Percentiles rank a stretch among this genome's conserved stretches.
Conservation (phyloP, 1,139 yeast species). For the Yueomyces sp. region DNA sequence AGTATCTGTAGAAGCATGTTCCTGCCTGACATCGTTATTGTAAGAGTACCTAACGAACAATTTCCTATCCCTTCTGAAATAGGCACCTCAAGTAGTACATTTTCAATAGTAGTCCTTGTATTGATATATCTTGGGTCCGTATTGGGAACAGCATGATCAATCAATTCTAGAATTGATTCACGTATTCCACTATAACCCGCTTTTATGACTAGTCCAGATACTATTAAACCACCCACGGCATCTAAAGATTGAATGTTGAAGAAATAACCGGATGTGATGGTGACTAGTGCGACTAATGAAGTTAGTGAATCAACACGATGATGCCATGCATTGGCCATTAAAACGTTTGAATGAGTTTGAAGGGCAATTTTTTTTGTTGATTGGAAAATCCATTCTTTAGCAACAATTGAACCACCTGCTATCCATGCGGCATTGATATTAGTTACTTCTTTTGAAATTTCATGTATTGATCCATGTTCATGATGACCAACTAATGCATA, state of each 20-base stretch:
- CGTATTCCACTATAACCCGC: slow-evolving; percentile 74
- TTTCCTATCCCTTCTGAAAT: neutral
- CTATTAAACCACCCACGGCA: slow-evolving; percentile 80
- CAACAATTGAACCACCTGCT: slow-evolving; percentile 73
- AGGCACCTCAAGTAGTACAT: slow-evolving; percentile 15
- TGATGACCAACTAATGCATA: slow-evolving; percentile 20
- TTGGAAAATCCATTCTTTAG: slow-evolving; percentile 76
- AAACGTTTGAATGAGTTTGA: slow-evolving; percentile 68
- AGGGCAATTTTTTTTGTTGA: slow-evolving; percentile 76
- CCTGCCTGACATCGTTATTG: neutral
- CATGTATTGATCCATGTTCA: slow-evolving; percentile 28
- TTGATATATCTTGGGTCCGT: slow-evolving; percentile 30
- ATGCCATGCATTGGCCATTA: slow-evolving; percentile 97
- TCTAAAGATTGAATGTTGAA: slow-evolving; percentile 75
- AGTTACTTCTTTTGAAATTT: slow-evolving; percentile 36
- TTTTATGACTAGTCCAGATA: slow-evolving; percentile 63
- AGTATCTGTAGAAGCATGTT: neutral
- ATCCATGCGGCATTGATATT: slow-evolving; percentile 92
- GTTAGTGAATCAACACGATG: slow-evolving; percentile 91
- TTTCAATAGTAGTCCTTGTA: slow-evolving; percentile 28
- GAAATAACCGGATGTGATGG: slow-evolving; percentile 76
- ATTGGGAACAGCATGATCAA: slow-evolving; percentile 43
- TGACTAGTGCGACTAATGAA: slow-evolving; percentile 79
- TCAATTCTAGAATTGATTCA: slow-evolving; percentile 58
- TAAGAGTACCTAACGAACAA: neutral